Evolutionary conservation across 768 basidiomycete genomes (phyloP), one percentile per base, ranked within the genome.

Genomic region (Macrolepiota albuminosa): DNA sequence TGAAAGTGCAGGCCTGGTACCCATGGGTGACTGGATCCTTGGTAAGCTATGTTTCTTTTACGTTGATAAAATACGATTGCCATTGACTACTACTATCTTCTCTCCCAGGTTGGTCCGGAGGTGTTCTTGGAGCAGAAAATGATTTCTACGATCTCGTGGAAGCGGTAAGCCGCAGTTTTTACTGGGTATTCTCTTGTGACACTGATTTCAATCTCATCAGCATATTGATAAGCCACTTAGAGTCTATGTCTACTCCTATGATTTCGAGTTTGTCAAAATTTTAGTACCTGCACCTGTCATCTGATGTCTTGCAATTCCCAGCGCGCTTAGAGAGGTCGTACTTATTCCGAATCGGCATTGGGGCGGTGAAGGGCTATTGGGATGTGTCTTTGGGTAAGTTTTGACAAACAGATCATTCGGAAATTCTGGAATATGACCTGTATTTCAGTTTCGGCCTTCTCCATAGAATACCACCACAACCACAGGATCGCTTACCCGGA

Each of bases 61-160:
- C 6, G 54, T 47, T 8, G 24, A 37, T 29, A 10, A 16, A 26
- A 14, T 29, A 48, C 34, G 39, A 46, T 81, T 83, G 13, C 53
- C 13, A 40, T 31, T 31, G 46, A 43, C 81, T 83, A 29, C 53
- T 13, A n/a, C 34, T 39, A 26, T 29, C 84, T 86, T 71, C 87
- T 84, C 77, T 64, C 77, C 88, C 11, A 68, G 96, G 96, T 21
- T 99, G 96, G 91, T 92, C 93, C 16, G 96, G 97, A 11, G 96
- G 97, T 8, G 88, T 91, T 3, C 75, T 99, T 49, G 82, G 87
- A 62, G 87, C 91, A 8, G 96, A 99, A 73, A 89, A 89, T 59
- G 97, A 98, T 68, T 98, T 99, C 67, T 98, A 98, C 71, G 93
- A 96, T 59, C 78, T 98, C 9, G 93, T 98, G 43, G 96, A 97